These are phyloP conservation scores for Lipomyces mesembrius DNA, from an alignment of 805 yeast species.

Conservation along the genomic window DNA sequence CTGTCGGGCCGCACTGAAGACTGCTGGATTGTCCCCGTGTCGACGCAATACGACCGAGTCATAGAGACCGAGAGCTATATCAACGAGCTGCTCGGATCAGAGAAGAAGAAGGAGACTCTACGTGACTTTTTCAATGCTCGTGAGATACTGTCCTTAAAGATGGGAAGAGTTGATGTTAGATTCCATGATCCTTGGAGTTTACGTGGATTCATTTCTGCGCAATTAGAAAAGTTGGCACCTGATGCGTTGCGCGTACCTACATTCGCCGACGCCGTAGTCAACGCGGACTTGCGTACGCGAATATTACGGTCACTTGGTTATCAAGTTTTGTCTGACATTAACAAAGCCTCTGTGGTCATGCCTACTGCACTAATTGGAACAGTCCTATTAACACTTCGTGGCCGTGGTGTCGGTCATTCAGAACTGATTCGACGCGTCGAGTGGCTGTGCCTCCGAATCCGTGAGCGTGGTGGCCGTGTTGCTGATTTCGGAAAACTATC, in stretches of 20 bases:
- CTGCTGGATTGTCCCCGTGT: slow-evolving; percentile 57
- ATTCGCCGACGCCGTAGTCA: slow-evolving; percentile 22
- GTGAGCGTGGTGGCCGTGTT: slow-evolving; percentile 48
- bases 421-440: slow-evolving; percentile 46
- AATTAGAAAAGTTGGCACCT: slow-evolving; percentile 31
- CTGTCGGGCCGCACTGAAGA: slow-evolving; percentile 51
- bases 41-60: slow-evolving; percentile 64
- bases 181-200: slow-evolving; percentile 52
- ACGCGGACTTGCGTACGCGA: slow-evolving; percentile 35
- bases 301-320: slow-evolving; percentile 59
- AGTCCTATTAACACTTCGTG: slow-evolving; percentile 48
- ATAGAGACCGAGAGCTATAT: slow-evolving; percentile 61
- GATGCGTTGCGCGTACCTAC: slow-evolving; percentile 15
- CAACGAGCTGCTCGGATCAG: slow-evolving; percentile 60
- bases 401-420: slow-evolving; percentile 48
- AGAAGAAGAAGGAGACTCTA: slow-evolving; percentile 59
- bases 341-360: slow-evolving; percentile 56
- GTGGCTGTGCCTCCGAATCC: slow-evolving; percentile 46
- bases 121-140: slow-evolving; percentile 47
- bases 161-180: slow-evolving; percentile 51
- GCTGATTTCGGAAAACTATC: slow-evolving; percentile 46
- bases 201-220: slow-evolving; percentile 43
- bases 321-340: slow-evolving; percentile 57
- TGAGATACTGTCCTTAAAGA: slow-evolving; percentile 43
- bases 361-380: slow-evolving; percentile 61